Base-by-base conservation (phyloP, 306 rosid species). In the Trifolium dubium region DNA sequence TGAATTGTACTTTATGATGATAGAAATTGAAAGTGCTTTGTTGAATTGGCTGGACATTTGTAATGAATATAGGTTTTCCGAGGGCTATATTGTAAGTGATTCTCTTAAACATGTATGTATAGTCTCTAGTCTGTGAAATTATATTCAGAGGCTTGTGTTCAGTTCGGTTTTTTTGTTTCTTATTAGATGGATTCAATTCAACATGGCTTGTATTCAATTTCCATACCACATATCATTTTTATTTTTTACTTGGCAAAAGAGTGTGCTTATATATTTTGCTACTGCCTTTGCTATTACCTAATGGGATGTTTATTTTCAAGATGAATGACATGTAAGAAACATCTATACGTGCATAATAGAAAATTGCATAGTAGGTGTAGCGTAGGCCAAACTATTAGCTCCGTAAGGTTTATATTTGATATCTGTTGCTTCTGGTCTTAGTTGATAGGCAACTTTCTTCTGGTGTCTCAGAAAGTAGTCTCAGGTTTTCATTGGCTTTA, bases 251-350 rank as follows among this genome's bases (percentile, higher is more conserved):
- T 12, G 59, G 4, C 19, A 10, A 30, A 34, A 13, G 62, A 13
- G 13, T 4, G 64, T 39, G 63, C 71, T 56, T 17, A 43, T 72
- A 2, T 11, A 8, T 60, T 41, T 67, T 67, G 29, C 54, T 14
- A 65, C 66, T 40, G 29, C 50, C 63, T 71, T 64, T 30, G 8
- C 15, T n/a, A 37, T 55, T 63, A 5, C 53, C 23, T 23, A 23
- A n/a, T 74, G 34, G 14, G 43, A 51, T 69, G 35, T 51, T 69
- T 47, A 18, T 63, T 69, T 60, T 68, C 71, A 61, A 80, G 68
- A 74, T 60, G 19, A 73, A 32, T 61, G 39, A 18, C 2, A 0
- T 79, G 9, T 35, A 67, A 17, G 69, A 63, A 80, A 23, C 68
- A 46, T 64, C 46, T 56, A 58, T 19, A 32, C 11, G 19, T 40